Evolutionary conservation across 1,284 basidiomycete genomes (phyloP).

Genomic region (Ganoderma lucidum): DNA sequence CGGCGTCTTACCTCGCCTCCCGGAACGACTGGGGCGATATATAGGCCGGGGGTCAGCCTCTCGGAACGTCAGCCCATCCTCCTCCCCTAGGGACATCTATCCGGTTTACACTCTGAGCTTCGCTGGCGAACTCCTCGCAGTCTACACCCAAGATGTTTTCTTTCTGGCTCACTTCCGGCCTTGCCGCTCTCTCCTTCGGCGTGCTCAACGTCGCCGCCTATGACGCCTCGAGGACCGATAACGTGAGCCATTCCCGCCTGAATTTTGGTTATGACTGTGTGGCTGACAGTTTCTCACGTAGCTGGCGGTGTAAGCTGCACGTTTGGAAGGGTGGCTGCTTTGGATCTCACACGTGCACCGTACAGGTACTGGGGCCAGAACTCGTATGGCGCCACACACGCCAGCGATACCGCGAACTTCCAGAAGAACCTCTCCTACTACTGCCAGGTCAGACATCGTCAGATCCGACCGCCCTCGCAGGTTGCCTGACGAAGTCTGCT

Average conservation of each 20-base stretch:
- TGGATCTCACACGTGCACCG: neutral
- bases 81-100: neutral
- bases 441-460: conserved; percentile 48
- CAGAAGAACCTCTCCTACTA: conserved; percentile 60
- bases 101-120: neutral
- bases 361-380: conserved; percentile 57
- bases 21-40: neutral
- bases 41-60: neutral
- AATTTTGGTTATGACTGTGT: neutral
- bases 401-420: conserved; percentile 50
- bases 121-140: neutral
- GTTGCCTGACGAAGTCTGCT: neutral
- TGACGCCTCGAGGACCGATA: conserved; percentile 38
- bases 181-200: conserved; percentile 24
- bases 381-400: conserved; percentile 62
- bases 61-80: neutral
- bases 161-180: conserved; percentile 25
- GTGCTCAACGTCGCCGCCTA: conserved; percentile 30
- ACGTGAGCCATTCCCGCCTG: conserved; percentile 30
- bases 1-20: neutral
- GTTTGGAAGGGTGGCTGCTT: neutral
- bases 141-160: conserved; percentile 17
- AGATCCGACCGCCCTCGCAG: neutral
- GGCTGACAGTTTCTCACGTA: neutral
- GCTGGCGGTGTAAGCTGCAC: conserved; percentile 7